These are phyloP conservation scores for Colletotrichum melonis DNA, from an alignment of 2,329 filamentous ascomycete species.

Conservation along the genomic window DNA sequence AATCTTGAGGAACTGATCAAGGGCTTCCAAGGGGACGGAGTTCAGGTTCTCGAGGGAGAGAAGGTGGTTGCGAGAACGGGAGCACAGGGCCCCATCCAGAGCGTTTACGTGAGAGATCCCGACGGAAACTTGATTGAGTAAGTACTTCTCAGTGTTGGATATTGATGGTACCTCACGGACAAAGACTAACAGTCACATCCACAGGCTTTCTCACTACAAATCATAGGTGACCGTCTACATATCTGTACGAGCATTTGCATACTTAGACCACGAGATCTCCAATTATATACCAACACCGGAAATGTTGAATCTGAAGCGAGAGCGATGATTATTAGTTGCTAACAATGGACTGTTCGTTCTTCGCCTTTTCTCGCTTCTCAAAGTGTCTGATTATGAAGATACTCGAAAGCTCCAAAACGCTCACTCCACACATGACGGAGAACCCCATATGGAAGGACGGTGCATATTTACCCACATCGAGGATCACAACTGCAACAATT, in stretches of 20 bases:
- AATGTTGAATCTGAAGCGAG: neutral
- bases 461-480: neutral
- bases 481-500: neutral
- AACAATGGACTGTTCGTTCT: neutral
- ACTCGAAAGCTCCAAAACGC: neutral
- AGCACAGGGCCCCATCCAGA: conserved; percentile 63
- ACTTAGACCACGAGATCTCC: neutral
- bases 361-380: neutral
- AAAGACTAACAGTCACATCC: neutral
- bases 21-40: conserved; percentile 52
- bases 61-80: conserved; percentile 66
- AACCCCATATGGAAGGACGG: neutral
- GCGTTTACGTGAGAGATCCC: conserved; percentile 70
- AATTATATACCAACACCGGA: neutral
- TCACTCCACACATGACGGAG: neutral
- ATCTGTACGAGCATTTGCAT: too few species aligned
- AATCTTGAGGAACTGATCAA: conserved; percentile 58
- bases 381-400: neutral
- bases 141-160: conserved; percentile 39
- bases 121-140: conserved; percentile 73
- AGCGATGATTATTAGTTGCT: neutral
- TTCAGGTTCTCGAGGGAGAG: conserved; percentile 62
- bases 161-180: neutral
- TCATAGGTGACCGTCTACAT: too few species aligned
- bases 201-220: conserved; percentile 9